A percentile compares a stretch with the other conserved stretches of the same genome.
Conservation (phyloP, 768 basidiomycete species). For the Sarcomyxa edulis region DNA sequence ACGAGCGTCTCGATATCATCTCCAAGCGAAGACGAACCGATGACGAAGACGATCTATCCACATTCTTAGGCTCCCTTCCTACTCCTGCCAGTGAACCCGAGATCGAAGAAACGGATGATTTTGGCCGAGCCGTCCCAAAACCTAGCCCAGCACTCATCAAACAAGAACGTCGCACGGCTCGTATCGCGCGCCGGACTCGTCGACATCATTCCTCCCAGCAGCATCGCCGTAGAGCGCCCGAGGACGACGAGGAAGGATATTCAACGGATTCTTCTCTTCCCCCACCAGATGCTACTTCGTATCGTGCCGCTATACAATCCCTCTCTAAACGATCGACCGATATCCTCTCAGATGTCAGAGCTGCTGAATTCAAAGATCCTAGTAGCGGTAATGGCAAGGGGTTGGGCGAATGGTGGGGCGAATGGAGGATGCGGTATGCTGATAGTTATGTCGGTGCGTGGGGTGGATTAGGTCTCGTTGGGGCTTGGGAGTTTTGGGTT, state of each 20-base stretch:
- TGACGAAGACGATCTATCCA: conserved; percentile 73
- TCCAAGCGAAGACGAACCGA: conserved; percentile 64
- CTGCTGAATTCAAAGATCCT: conserved; percentile 82
- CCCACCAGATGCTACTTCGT: conserved; percentile 65
- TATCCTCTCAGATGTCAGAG: conserved; percentile 76
- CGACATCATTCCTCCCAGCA: conserved; percentile 27
- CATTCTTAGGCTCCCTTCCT: conserved; percentile 56
- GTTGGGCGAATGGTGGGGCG: conserved; percentile 17
- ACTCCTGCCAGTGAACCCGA: conserved; percentile 17
- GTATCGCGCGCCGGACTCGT: conserved; percentile 47
- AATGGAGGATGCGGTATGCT: conserved; percentile 70
- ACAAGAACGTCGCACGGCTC: conserved; percentile 53
- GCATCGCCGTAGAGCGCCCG: conserved; percentile 11
- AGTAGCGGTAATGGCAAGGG: conserved; percentile 54
- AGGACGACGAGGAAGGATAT: conserved; percentile 67
- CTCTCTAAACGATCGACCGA: conserved; percentile 46
- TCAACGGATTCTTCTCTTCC: conserved; percentile 80
- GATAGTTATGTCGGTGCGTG: conserved; percentile 88
- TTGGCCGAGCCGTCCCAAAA: conserved; percentile 46
- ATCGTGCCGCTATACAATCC: conserved; percentile 51
- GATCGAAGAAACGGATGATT: conserved; percentile 53
- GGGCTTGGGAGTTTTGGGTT: conserved; percentile 95
- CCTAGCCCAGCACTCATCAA: conserved; percentile 40
- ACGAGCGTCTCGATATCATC: conserved; percentile 71
- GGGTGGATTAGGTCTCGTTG: conserved; percentile 84